Evolutionary conservation across 129 eudicot species (phyloP).

Genomic region (Scalesia atractyloides): DNA sequence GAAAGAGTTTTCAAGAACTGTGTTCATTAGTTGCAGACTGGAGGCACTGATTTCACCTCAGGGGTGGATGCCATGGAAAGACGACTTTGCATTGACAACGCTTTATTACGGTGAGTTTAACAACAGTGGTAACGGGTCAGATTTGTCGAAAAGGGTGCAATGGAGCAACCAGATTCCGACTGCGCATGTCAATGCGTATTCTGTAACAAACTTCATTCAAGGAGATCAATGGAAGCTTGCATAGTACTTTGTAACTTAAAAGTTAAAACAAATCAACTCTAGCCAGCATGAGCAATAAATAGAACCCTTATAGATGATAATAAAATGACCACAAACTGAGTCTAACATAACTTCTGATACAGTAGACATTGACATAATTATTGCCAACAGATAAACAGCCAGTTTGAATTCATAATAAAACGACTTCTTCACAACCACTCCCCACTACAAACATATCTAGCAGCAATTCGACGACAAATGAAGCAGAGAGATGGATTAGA

Average conservation of each 20-base stretch:
- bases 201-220: constrained; percentile 14
- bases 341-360: constrained; percentile 51
- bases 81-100: constrained; percentile 35
- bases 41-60: constrained; percentile 33
- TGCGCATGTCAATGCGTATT: background rate
- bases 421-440: constrained; percentile 57
- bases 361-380: constrained; percentile 50
- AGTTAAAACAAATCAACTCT: background rate
- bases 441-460: constrained; percentile 55
- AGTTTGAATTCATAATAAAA: constrained; percentile 36
- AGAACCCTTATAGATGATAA: constrained; percentile 33
- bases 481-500: constrained; percentile 24
- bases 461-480: constrained; percentile 31
- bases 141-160: constrained; percentile 25
- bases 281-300: constrained; percentile 29
- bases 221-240: constrained; percentile 17
- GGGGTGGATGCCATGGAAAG: constrained; percentile 43
- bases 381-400: constrained; percentile 32
- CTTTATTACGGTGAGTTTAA: constrained; percentile 44
- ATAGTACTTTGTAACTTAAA: background rate
- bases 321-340: constrained; percentile 47
- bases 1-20: constrained; percentile 35
- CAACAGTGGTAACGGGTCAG: constrained; percentile 33
- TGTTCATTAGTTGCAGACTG: constrained; percentile 31
- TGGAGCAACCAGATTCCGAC: constrained; percentile 28